Base-by-base conservation (phyloP, 768 basidiomycete genomes). In the Mycena belliarum region DNA sequence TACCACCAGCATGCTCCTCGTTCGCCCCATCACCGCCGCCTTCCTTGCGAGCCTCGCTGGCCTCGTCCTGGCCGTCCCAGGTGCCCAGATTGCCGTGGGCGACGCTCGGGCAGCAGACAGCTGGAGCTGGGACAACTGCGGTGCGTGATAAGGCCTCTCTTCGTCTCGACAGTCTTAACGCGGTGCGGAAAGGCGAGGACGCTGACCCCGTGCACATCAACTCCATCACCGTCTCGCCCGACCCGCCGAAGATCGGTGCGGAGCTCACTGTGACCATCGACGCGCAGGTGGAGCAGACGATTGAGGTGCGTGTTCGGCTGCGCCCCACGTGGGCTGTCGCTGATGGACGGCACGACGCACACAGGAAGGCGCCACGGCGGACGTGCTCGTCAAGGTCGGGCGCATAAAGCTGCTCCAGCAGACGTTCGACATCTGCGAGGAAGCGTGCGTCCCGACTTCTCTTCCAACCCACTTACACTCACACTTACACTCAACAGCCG, bases 321-420 rank as follows among this genome's bases (percentile, higher is more conserved):
- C 29, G 29, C 29, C 7, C 29, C 29, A 35, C 33, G 33, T 35
- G 4, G 7, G 7, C 14, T 35, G 4, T 35, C 16, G 6, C 29
- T 14, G 18, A 35, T 8, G 9, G 2, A 7, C 0, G 8, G 21
- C 40, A 15, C 26, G 14, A 52, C 25, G 14, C 3, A 24, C 14
- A n/a, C 24, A 98, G 95, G 87, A 94, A 1, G 97, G 96, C 12
- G 91, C 96, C 29, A 92, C 84, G 67, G 96, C 89, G 7, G 86
- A 95, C 65, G 94, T 99, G 4, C 72, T 74, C 2, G 97, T 99
- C 57, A 98, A 98, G 73, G 78, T 98, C 25, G 96, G 96, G 20
- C 75, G 92, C 23, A 84, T 99, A 68, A 97, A 93, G 77, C 70
- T 98, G 15, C 75, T 98, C 29, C 72, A 76, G 42, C 95, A 91